phyloP scores from a whole-genome alignment of 192 early-diverging fungal genomes.

The Podila verticillata region DNA sequence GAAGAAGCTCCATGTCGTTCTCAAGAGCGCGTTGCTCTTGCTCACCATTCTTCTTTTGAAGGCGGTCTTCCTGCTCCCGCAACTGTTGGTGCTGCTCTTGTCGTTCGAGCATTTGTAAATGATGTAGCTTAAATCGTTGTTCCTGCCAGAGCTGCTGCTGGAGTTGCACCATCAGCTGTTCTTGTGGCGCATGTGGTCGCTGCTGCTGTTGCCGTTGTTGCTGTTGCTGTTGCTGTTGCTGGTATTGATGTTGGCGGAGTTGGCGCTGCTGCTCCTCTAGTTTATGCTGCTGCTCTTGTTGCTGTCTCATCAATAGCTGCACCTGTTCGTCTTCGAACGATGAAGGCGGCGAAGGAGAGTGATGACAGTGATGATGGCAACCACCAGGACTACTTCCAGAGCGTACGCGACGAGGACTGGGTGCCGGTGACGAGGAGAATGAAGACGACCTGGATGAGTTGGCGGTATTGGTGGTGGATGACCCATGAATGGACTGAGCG shows the following conservation, averaged over 20 bases:
- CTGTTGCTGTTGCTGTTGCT: conserved; percentile 21
- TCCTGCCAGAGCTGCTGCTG: conserved; percentile 10
- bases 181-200: background rate
- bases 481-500: background rate
- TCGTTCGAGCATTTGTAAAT: conserved; percentile 2
- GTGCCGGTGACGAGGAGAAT: background rate
- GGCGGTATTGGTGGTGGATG: background rate
- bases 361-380: background rate
- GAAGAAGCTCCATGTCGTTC: background rate
- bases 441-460: background rate
- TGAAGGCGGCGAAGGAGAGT: background rate
- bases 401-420: background rate
- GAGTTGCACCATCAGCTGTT: conserved; percentile 6
- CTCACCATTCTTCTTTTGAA: background rate
- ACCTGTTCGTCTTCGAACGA: background rate
- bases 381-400: background rate
- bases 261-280: conserved; percentile 29
- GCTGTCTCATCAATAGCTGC: background rate
- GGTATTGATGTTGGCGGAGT: conserved; percentile 13
- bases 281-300: conserved; percentile 11
- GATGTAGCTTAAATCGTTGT: background rate
- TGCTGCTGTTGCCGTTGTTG: conserved; percentile 18
- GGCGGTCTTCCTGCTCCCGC: background rate
- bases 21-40: background rate
- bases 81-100: background rate